Base-by-base conservation (phyloP, 2,329 filamentous ascomycete genomes). In the Sarocladium strictum region DNA sequence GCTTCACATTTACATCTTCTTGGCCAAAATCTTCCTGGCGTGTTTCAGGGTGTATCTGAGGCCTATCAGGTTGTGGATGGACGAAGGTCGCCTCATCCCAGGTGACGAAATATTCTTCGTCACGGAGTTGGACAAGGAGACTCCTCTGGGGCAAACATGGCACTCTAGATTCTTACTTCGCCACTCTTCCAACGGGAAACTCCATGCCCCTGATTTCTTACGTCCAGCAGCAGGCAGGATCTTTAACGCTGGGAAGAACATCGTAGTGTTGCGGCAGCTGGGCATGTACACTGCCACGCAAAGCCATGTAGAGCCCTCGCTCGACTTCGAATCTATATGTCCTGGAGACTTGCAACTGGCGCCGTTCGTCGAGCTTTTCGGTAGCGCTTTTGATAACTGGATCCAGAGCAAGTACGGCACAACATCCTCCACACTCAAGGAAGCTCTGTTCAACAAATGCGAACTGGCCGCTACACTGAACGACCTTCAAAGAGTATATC, bases 161-260 rank as follows among this genome's bases (percentile, higher is more conserved):
- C 79, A 86, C 59, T 79, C 85, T 56, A 84, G 86, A 62, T 97
- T 85, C 67, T 75, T 79, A 21, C 73, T 97, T 14, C 81, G 85
- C 24, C 76, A 73, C 12, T 82, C 84, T 1, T 68, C 77, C 2
- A 74, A 83, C 40, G 83, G 85, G 15, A 70, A 72, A 1, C 67
- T 91, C 1, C 83, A 87, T 61, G 85, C 86, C 0, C 92, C 93
- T 0, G 77, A 72, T 2, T 97, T 96, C 59, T 76, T 97, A 3
- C 81, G 85, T 37, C 78, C 85, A 2, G 81, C 85, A 2, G 83
- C 83, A 0, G 72, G 75, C 23, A 87, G 85, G 58, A 90, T 97
- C 35, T 93, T 96, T 62, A 90, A 86, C 1, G 86, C 90, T 1
- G 93, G 93, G 0, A 97, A 97, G 69, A 95, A 87, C 62, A 85